Conservation (phyloP, 495 filamentous ascomycete species). For the Cercophora samala region DNA sequence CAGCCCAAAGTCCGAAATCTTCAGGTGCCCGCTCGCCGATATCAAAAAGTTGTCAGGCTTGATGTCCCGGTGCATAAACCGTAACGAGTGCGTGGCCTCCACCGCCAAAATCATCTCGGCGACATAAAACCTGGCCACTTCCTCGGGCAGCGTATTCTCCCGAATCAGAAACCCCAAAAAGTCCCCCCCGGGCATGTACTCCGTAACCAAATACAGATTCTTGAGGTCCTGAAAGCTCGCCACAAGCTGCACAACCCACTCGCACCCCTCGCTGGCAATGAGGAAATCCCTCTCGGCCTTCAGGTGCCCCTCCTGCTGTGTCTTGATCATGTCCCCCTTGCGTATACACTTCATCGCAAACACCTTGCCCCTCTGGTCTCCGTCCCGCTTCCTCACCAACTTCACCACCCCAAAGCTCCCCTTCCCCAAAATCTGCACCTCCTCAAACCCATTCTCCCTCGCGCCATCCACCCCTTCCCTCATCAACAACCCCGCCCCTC, state of each 20-base stretch:
- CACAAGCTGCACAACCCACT: constrained; percentile 82
- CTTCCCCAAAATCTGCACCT: constrained; percentile 82
- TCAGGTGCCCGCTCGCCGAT: constrained; percentile 80
- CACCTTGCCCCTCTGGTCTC: constrained; percentile 57
- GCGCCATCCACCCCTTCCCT: constrained; percentile 22
- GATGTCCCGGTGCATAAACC: constrained; percentile 90
- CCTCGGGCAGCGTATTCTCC: constrained; percentile 73
- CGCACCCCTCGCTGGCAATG: constrained; percentile 74
- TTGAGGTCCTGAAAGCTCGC: constrained; percentile 82
- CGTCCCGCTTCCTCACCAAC: constrained; percentile 66
- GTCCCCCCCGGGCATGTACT: constrained; percentile 95
- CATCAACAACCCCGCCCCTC: constrained; percentile 42
- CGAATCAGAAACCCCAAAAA: constrained; percentile 83
- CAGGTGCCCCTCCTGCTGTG: constrained; percentile 87
- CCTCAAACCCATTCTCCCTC: constrained; percentile 62
- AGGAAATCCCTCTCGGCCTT: constrained; percentile 90
- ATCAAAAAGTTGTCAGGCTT: constrained; percentile 98
- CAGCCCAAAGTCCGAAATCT: constrained; percentile 92
- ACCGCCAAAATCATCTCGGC: constrained; percentile 95
- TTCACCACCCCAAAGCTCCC: constrained; percentile 92
- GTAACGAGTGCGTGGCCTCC: constrained; percentile 82
- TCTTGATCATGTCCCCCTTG: constrained; percentile 84
- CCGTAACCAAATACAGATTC: constrained; percentile 90
- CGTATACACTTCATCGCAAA: constrained; percentile 97
- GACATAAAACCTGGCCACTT: constrained; percentile 76